Evolutionary conservation across 2,329 filamentous ascomycete species (phyloP).

Genomic region (Sclerotinia borealis): DNA sequence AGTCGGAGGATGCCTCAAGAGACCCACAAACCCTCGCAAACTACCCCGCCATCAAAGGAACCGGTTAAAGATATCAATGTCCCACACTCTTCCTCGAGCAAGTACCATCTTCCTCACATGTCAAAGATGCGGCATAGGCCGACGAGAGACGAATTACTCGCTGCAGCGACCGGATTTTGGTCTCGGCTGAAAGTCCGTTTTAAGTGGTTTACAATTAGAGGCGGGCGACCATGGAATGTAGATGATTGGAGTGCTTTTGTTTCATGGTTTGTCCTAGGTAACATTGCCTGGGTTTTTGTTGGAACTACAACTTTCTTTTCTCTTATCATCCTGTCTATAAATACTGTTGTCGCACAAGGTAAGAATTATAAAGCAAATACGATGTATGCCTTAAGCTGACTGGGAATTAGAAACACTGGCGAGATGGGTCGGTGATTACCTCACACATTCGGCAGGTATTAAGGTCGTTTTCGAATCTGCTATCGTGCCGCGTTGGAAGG

Average conservation of each 20-base stretch:
- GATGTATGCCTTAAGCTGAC: slow-evolving; percentile 19
- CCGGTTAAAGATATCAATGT: neutral
- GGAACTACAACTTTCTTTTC: slow-evolving; percentile 98
- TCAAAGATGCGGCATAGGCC: slow-evolving; percentile 79
- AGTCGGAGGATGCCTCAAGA: slow-evolving; percentile 20
- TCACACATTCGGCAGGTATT: slow-evolving; percentile 87
- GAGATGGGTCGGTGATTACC: slow-evolving; percentile 88
- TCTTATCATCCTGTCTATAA: slow-evolving; percentile 81
- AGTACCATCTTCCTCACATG: slow-evolving; percentile 52
- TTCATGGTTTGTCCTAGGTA: slow-evolving; percentile 91
- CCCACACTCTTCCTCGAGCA: slow-evolving; percentile 32
- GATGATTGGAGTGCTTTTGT: slow-evolving; percentile 95
- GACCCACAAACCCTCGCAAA: slow-evolving; percentile 18
- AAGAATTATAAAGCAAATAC: slow-evolving; percentile 30
- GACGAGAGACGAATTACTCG: slow-evolving; percentile 86
- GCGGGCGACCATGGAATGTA: slow-evolving; percentile 86
- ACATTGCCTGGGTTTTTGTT: slow-evolving; percentile 91
- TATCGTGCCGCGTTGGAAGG: slow-evolving; percentile 92
- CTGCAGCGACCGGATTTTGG: slow-evolving; percentile 89
- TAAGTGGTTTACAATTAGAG: slow-evolving; percentile 96
- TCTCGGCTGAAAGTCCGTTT: slow-evolving; percentile 83
- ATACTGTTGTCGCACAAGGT: slow-evolving; percentile 94
- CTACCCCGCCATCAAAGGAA: slow-evolving; percentile 16
- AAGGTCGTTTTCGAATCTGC: slow-evolving; percentile 96
- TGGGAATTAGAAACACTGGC: slow-evolving; percentile 70